A percentile compares a stretch with the other conserved stretches of the same genome.
Conservation (phyloP, 176 grass and related monocot genomes). For the Chloris gayana region DNA sequence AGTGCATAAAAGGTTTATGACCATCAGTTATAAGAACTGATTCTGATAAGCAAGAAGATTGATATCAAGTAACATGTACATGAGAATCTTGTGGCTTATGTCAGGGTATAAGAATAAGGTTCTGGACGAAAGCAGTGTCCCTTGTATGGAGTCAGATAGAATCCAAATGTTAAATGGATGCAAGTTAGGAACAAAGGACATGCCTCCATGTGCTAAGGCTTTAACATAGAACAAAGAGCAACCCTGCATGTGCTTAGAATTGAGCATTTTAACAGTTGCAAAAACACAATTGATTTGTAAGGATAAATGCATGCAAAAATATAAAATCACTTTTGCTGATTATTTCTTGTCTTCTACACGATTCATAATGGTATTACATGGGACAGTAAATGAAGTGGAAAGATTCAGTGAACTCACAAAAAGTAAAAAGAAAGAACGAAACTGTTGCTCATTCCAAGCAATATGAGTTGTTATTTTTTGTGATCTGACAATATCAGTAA, state of each 20-base stretch:
- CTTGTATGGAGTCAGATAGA: conserved; percentile 22
- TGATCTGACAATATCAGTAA: background rate
- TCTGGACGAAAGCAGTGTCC: conserved; percentile 19
- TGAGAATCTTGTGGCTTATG: conserved; percentile 37
- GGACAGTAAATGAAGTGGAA: conserved; percentile 17
- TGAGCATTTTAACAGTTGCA: conserved; percentile 19
- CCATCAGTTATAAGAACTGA: background rate
- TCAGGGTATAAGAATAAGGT: conserved; percentile 47
- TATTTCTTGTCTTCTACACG: background rate
- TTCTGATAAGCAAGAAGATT: conserved; percentile 30
- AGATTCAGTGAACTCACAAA: conserved; percentile 1
- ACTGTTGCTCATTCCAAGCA: background rate
- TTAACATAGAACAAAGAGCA: conserved; percentile 20
- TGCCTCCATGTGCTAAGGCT: conserved; percentile 20
- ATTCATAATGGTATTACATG: background rate
- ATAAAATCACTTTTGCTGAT: background rate
- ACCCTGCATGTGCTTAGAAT: conserved; percentile 32
- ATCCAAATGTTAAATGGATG: conserved; percentile 22
- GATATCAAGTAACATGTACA: conserved; percentile 18
- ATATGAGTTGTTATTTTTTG: background rate
- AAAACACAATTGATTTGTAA: conserved; percentile 1
- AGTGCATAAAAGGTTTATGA: conserved; percentile 12
- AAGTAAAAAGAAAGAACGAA: background rate
- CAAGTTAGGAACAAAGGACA: conserved; percentile 36
- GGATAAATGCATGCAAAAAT: conserved; percentile 10